Percentiles rank a stretch among this genome's conserved stretches.
These are phyloP conservation scores for Pythium sp. DNA, from an alignment of 352 stramenopile species.

Conservation along the genomic window DNA sequence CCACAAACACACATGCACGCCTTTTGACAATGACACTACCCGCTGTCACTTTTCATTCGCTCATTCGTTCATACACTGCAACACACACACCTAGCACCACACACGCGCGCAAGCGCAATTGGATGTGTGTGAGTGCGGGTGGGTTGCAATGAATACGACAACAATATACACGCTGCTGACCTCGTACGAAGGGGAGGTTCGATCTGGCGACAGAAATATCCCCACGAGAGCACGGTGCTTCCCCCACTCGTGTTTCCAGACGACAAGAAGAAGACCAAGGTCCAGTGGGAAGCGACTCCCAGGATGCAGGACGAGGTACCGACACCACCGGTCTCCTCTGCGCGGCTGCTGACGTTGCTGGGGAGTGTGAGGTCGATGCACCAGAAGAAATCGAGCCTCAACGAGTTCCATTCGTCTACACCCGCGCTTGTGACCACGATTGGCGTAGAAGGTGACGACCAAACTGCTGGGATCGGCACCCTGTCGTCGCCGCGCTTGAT, in stretches of 20 bases:
- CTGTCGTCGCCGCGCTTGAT: constrained; percentile 10
- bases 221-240: constrained; percentile 5
- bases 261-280: constrained; percentile 10
- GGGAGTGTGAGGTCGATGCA: not conserved
- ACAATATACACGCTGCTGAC: too few relatives aligned
- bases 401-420: constrained; percentile 15
- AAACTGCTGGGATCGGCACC: not conserved
- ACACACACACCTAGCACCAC: too few relatives aligned
- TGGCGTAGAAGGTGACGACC: not conserved
- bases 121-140: too few relatives aligned
- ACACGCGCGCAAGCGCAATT: too few relatives aligned
- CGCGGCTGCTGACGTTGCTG: not conserved
- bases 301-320: constrained; percentile 9
- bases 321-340: not conserved
- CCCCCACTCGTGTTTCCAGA: constrained; percentile 16
- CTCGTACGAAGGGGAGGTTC: not conserved
- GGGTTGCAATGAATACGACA: too few relatives aligned
- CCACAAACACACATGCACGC: too few relatives aligned
- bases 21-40: too few relatives aligned
- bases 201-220: not conserved
- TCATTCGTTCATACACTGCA: too few relatives aligned
- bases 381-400: constrained; percentile 10
- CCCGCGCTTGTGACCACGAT: constrained; percentile 6
- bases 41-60: too few relatives aligned
- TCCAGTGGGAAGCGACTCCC: constrained; percentile 3